A percentile compares a stretch with the other conserved stretches of the same genome.
phyloP scores from a whole-genome alignment of 371 early-diverging fungal species.

The Syncephalis fuscata region DNA sequence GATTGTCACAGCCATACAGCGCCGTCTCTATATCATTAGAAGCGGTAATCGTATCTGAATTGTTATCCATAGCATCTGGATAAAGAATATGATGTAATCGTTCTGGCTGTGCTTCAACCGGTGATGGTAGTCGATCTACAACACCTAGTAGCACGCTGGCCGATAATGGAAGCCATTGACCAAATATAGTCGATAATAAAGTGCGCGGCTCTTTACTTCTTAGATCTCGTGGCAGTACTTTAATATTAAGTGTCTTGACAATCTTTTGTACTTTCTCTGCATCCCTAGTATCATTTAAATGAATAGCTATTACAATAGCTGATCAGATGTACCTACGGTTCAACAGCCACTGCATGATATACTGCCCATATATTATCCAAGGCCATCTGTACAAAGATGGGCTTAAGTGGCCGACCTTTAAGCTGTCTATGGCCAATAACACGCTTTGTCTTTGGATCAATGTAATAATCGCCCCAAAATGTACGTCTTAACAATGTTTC shows the following conservation, averaged over 20 bases:
- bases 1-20: conserved; percentile 33
- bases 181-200: conserved; percentile 60
- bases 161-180: conserved; percentile 69
- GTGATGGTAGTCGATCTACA: conserved; percentile 80
- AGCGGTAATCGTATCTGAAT: conserved; percentile 20
- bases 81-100: conserved; percentile 68
- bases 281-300: conserved; percentile 23
- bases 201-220: conserved; percentile 66
- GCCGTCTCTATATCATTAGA: conserved; percentile 37
- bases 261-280: conserved; percentile 84
- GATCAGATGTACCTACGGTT: neutral
- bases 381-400: conserved; percentile 91
- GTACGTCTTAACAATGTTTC: conserved; percentile 50
- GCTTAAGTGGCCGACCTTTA: conserved; percentile 67
- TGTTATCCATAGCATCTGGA: conserved; percentile 23
- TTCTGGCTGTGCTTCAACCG: conserved; percentile 57
- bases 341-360: conserved; percentile 62
- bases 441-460: conserved; percentile 86
- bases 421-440: conserved; percentile 71
- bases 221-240: conserved; percentile 75
- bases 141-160: conserved; percentile 58
- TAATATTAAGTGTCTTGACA: conserved; percentile 65
- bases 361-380: conserved; percentile 92
- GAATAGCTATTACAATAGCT: neutral
- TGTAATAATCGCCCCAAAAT: conserved; percentile 94